Percentiles rank a stretch among this genome's conserved stretches.
Conservation (phyloP, 2,329 filamentous ascomycete genomes). For the Polychaeton citri region DNA sequence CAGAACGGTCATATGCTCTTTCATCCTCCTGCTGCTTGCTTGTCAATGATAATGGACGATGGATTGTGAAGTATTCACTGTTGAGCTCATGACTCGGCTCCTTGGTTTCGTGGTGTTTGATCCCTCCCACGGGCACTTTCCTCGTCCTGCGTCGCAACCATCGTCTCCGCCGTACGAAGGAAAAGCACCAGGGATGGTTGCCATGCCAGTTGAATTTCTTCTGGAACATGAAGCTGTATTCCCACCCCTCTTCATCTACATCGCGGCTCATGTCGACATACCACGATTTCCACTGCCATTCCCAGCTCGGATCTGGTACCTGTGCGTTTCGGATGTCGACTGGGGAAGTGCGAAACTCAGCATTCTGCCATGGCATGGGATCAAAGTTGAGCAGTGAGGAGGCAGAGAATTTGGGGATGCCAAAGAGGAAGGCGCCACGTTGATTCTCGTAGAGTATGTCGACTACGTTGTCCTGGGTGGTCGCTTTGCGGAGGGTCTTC, state of each 20-base stretch:
- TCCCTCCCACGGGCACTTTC: slow-evolving; percentile 25
- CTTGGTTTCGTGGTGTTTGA: slow-evolving; percentile 25
- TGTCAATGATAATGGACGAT: slow-evolving; percentile 15
- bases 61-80: slow-evolving; percentile 68
- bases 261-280: slow-evolving; percentile 68
- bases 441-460: slow-evolving; percentile 95
- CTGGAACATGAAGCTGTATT: slow-evolving; percentile 80
- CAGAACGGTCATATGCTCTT: neutral
- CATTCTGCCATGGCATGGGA: slow-evolving; percentile 70
- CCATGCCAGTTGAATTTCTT: slow-evolving; percentile 58
- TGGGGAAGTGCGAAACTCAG: slow-evolving; percentile 40
- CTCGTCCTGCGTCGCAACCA: slow-evolving; percentile 77
- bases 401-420: slow-evolving; percentile 76
- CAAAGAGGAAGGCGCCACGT: slow-evolving; percentile 78
- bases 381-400: slow-evolving; percentile 78
- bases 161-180: slow-evolving; percentile 76
- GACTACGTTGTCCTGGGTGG: slow-evolving; percentile 41
- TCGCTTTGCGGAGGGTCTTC: slow-evolving; percentile 15
- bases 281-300: slow-evolving; percentile 67
- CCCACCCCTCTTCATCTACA: slow-evolving; percentile 85
- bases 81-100: slow-evolving; percentile 48
- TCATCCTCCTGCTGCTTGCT: neutral
- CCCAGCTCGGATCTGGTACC: slow-evolving; percentile 87
- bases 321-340: slow-evolving; percentile 75
- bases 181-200: slow-evolving; percentile 80